These are phyloP conservation scores for Apium graveolens DNA, from an alignment of 129 eudicot species.

Conservation along the genomic window DNA sequence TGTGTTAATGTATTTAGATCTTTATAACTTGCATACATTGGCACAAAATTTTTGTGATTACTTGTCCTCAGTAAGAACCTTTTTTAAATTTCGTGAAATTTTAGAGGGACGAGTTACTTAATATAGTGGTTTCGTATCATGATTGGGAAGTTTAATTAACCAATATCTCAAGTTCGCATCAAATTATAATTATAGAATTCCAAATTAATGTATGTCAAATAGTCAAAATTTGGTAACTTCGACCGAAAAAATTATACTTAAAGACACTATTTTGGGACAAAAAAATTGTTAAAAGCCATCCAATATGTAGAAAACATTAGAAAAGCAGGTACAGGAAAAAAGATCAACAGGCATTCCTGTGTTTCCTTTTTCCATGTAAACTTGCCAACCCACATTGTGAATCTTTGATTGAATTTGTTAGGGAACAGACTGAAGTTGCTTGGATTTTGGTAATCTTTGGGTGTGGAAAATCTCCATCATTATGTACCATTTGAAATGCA, in stretches of 20 bases:
- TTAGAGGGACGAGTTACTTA: too few relatives aligned
- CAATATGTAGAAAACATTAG: neutral
- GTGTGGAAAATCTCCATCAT: neutral
- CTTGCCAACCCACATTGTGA: slow-evolving; percentile 1
- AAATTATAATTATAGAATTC: too few relatives aligned
- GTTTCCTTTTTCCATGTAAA: neutral
- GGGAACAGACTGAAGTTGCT: slow-evolving; percentile 7
- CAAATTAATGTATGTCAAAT: too few relatives aligned
- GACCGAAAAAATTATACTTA: too few relatives aligned
- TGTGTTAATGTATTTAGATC: neutral
- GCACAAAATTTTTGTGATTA: too few relatives aligned
- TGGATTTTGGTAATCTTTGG: slow-evolving; percentile 7
- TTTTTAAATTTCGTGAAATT: too few relatives aligned
- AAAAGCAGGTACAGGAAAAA: neutral
- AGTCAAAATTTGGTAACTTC: neutral
- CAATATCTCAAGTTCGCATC: too few relatives aligned
- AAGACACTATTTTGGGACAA: too few relatives aligned
- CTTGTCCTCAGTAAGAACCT: too few relatives aligned
- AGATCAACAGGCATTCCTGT: too few relatives aligned
- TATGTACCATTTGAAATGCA: neutral
- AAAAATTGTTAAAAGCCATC: neutral
- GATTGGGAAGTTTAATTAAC: too few relatives aligned
- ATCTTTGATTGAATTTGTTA: neutral
- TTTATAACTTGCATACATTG: neutral
- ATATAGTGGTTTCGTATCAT: too few relatives aligned